These are phyloP conservation scores for Gigaspora rosea DNA, from an alignment of 192 early-diverging fungal genomes.

Conservation along the genomic window DNA sequence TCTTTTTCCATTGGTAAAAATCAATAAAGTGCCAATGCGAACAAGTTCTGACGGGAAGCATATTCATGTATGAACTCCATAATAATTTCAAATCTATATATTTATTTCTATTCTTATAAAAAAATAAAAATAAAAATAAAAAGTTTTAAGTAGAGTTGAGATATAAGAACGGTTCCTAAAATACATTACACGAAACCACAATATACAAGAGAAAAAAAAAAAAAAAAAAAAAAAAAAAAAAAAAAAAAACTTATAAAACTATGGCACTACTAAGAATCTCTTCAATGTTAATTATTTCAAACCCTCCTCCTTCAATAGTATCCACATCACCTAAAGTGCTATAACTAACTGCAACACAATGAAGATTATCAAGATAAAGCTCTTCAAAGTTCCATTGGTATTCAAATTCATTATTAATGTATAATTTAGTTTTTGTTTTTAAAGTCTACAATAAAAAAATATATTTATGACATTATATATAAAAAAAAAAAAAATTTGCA, in stretches of 20 bases:
- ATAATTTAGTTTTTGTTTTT: constrained; percentile 18
- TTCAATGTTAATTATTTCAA: constrained; percentile 13
- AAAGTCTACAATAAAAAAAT: constrained; percentile 1
- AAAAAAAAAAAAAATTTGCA: neutral
- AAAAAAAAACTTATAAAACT: neutral
- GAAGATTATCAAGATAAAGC: constrained; percentile 24
- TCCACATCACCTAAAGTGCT: neutral
- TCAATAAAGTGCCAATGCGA: no score
- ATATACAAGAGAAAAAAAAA: neutral
- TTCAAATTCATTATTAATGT: constrained; percentile 1
- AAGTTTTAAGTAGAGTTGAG: no score
- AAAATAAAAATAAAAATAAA: no score
- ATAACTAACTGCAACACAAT: constrained; percentile 23
- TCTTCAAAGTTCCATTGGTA: constrained; percentile 30
- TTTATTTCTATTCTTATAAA: no score
- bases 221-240: no score
- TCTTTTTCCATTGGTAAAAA: no score
- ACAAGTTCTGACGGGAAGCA: no score
- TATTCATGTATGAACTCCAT: no score
- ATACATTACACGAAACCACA: neutral
- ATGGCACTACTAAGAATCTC: neutral
- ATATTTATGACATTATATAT: neutral
- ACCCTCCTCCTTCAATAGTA: neutral
- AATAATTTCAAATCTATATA: no score
- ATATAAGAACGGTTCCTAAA: no score